Evolutionary conservation across 1,139 yeast species (phyloP).

Genomic region (Kurtzmaniella quercitrusa): DNA sequence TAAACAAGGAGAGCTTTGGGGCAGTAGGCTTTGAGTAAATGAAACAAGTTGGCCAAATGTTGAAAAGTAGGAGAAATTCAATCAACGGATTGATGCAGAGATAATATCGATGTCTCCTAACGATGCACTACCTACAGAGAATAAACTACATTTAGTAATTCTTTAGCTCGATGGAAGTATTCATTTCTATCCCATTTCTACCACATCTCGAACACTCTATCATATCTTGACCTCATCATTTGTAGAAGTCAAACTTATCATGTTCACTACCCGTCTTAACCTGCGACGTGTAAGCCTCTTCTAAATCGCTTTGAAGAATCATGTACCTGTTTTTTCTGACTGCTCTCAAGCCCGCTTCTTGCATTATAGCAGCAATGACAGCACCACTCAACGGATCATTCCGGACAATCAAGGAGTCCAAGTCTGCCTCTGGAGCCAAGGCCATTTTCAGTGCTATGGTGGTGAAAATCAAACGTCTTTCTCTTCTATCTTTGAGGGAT

Average conservation of each 20-base stretch:
- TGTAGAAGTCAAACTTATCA: slow-evolving; percentile 96
- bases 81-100: too few relatives aligned
- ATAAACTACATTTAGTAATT: too few relatives aligned
- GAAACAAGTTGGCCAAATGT: too few relatives aligned
- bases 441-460: slow-evolving; percentile 98
- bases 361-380: slow-evolving; percentile 98
- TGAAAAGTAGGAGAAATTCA: too few relatives aligned
- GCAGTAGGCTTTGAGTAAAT: too few relatives aligned
- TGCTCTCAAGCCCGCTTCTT: slow-evolving; percentile 98
- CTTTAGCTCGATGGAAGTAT: too few relatives aligned
- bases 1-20: too few relatives aligned
- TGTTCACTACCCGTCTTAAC: slow-evolving; percentile 94
- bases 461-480: slow-evolving; percentile 91
- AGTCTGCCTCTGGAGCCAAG: slow-evolving; percentile 93
- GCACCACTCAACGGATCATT: slow-evolving; percentile 98
- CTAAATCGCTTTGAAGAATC: slow-evolving; percentile 90
- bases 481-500: slow-evolving; percentile 91
- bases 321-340: slow-evolving; percentile 97
- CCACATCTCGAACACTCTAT: neutral
- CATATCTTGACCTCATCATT: slow-evolving; percentile 33
- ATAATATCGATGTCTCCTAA: too few relatives aligned
- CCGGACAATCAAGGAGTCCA: slow-evolving; percentile 90
- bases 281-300: slow-evolving; percentile 95
- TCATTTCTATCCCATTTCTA: neutral
- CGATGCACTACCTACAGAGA: too few relatives aligned